Percentiles rank a stretch among this genome's conserved stretches.
These are phyloP conservation scores for Vachellia pachyceras DNA, from an alignment of 306 rosid genomes.

Conservation along the genomic window DNA sequence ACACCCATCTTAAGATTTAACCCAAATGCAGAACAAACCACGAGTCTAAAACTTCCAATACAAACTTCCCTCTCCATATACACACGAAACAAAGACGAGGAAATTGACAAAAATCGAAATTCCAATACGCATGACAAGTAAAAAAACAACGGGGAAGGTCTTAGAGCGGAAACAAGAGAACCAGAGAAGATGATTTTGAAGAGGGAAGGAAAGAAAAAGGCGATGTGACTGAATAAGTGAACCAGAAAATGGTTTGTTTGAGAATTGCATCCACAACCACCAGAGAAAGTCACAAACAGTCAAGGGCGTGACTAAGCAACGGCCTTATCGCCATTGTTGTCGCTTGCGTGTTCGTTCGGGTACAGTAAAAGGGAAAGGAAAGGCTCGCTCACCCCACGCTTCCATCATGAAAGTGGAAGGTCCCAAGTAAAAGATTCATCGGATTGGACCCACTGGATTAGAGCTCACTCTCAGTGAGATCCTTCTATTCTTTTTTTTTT, in stretches of 20 bases:
- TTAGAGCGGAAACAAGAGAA: not conserved
- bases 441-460: not conserved
- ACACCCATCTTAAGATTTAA: constrained; percentile 46
- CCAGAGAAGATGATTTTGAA: not conserved
- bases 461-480: too few relatives aligned
- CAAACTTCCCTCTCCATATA: not conserved
- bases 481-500: too few relatives aligned
- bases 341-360: not conserved
- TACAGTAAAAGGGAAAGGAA: constrained; percentile 34
- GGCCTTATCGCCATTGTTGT: not conserved
- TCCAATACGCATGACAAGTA: constrained; percentile 14
- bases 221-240: not conserved
- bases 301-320: not conserved
- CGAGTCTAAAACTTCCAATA: constrained; percentile 17
- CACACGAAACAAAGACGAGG: constrained; percentile 8
- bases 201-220: not conserved
- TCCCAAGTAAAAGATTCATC: not conserved
- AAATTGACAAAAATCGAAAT: constrained; percentile 31
- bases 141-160: not conserved
- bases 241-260: not conserved
- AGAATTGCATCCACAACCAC: not conserved
- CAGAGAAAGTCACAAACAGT: not conserved
- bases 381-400: constrained; percentile 28
- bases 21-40: constrained; percentile 14
- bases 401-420: constrained; percentile 13